phyloP scores from a whole-genome alignment of 148 eudicot species.

The Camellia sinensis region DNA sequence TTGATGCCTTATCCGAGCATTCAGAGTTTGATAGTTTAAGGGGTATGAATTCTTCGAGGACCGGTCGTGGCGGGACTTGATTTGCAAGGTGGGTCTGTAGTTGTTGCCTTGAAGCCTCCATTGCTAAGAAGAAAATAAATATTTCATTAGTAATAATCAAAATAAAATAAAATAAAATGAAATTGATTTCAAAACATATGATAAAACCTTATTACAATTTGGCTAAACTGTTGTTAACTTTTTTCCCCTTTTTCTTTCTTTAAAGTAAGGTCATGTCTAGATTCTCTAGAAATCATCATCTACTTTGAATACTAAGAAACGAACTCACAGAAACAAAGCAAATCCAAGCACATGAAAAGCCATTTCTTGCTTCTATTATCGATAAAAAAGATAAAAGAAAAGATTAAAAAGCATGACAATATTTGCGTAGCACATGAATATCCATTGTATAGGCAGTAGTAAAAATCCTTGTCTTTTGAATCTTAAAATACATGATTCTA shows the following conservation, averaged over 20 bases:
- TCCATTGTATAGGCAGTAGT: slow-evolving; percentile 8
- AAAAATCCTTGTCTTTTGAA: slow-evolving; percentile 8
- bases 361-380: slow-evolving; percentile 22
- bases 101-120: slow-evolving; percentile 88
- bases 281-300: too few relatives aligned
- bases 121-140: slow-evolving; percentile 26
- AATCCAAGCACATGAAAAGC: slow-evolving; percentile 33
- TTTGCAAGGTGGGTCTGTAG: slow-evolving; percentile 51
- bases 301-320: not conserved
- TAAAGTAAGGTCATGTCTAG: not conserved
- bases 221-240: slow-evolving; percentile 7
- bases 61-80: slow-evolving; percentile 46
- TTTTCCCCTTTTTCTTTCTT: not conserved
- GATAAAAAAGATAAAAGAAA: slow-evolving; percentile 19
- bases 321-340: slow-evolving; percentile 11
- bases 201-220: not conserved
- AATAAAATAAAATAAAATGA: not conserved
- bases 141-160: not conserved
- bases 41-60: slow-evolving; percentile 93
- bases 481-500: slow-evolving; percentile 4
- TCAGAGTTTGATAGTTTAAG: slow-evolving; percentile 48
- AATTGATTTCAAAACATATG: not conserved
- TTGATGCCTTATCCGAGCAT: slow-evolving; percentile 35
- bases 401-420: slow-evolving; percentile 22
- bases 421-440: slow-evolving; percentile 26